Base-by-base conservation (phyloP, 768 basidiomycete species). In the Tricholoma hemisulphureum region DNA sequence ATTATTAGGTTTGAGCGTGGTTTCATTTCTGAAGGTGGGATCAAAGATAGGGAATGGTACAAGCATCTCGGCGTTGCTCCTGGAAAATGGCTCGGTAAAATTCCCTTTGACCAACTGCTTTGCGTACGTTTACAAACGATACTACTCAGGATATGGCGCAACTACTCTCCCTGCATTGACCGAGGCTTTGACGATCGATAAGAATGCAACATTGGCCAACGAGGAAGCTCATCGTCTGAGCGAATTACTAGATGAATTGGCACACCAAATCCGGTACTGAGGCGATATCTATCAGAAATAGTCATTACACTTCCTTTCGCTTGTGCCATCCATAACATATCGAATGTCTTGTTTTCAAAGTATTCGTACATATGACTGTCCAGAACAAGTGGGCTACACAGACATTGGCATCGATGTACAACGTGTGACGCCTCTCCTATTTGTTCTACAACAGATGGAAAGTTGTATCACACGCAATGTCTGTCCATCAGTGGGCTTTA, bases 11-110 rank as follows among this genome's bases (percentile, higher is more conserved):
- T 93, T 62, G 91, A 93, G 69, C 82, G 81, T 50, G 91, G 92
- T 1, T 91, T 96, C 69, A 88, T 95, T 58, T 85, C 84, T 6
- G 76, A 87, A 64, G 84, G 76, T 14, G 94, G 93, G 0, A 85
- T 94, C 61, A 85, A 85, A 62, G 85, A 87, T 54, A 80, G 90
- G 29, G 88, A 91, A 68, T 95, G 93, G 93, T 96, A 89, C 69
- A 84, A 77, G 65, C 88, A 94, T 71, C 79, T 93, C 14, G 93
- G 82, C 49, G 90, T 93, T 41, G 91, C 93, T 2, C 93, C 94
- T 28, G 93, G 93, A 35, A 87, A 91, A 70, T 88, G 88, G 85
- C 83, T 88, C 37, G 88, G 89, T 89, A 62, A 63, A 80, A 71
- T 20, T 23, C 34, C 16, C 31, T 23, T 11, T 34, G 21, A 32